Conservation (phyloP, 257 asterid species). For the Salvia splendens region DNA sequence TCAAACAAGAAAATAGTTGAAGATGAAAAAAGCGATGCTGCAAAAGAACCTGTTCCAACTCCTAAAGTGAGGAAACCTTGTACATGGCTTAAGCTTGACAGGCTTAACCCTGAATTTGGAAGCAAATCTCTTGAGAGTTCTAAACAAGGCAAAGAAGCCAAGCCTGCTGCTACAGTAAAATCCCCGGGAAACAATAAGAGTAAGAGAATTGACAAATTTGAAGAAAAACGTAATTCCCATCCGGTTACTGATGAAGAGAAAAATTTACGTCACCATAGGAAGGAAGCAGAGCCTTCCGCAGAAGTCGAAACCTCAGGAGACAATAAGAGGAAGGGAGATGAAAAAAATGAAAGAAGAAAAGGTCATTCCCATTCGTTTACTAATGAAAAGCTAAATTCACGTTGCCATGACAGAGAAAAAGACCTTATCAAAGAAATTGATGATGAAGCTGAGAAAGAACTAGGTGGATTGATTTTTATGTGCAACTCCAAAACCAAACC, state of each 20-base stretch:
- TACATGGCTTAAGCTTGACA: constrained; percentile 51
- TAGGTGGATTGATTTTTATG: constrained; percentile 89
- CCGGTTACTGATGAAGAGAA: background rate
- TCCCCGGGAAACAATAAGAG: constrained; percentile 34
- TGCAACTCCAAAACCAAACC: constrained; percentile 91
- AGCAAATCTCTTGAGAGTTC: constrained; percentile 39
- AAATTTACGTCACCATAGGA: background rate
- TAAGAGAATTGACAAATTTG: constrained; percentile 42
- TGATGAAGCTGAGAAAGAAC: constrained; percentile 37
- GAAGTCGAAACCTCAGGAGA: constrained; percentile 29
- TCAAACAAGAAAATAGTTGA: constrained; percentile 32
- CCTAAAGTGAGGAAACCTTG: constrained; percentile 52
- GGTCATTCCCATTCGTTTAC: background rate
- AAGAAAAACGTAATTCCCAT: constrained; percentile 26
- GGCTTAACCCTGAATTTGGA: constrained; percentile 41
- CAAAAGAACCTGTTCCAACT: constrained; percentile 39
- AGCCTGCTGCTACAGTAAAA: constrained; percentile 32
- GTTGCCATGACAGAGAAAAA: constrained; percentile 34
- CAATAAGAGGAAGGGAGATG: constrained; percentile 44
- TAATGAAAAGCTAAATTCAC: constrained; percentile 28
- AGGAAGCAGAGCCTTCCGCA: constrained; percentile 38
- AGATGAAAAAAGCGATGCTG: constrained; percentile 30
- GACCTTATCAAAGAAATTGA: constrained; percentile 31
- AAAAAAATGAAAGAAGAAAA: constrained; percentile 7
- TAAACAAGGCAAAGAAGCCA: constrained; percentile 41